Evolutionary conservation across 2,329 filamentous ascomycete species (phyloP).

Genomic region (Madurella fahalii): DNA sequence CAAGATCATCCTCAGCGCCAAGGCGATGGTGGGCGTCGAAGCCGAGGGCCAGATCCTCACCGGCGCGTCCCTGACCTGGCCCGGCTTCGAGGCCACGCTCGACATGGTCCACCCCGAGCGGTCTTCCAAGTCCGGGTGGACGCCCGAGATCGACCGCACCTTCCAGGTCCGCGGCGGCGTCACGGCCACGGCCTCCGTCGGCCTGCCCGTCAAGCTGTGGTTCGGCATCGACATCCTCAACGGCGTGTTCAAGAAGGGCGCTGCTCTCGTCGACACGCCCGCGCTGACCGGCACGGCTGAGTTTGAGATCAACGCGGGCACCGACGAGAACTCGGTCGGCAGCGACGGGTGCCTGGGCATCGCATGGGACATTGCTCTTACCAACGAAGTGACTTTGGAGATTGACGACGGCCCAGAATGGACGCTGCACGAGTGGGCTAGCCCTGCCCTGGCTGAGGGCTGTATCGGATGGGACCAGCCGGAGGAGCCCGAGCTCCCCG

Average conservation of each 20-base stretch:
- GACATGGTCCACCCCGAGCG: not conserved
- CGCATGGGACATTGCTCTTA: constrained; percentile 3
- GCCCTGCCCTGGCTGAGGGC: constrained; percentile 7
- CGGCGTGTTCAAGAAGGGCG: constrained; percentile 5
- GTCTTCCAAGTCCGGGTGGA: not conserved
- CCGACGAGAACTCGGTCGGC: constrained; percentile 1
- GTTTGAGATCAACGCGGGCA: constrained; percentile 3
- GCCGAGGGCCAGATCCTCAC: constrained; percentile 8
- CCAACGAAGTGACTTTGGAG: constrained; percentile 8
- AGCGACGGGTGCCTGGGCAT: constrained; percentile 4
- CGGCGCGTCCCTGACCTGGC: constrained; percentile 6
- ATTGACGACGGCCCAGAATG: constrained; percentile 1
- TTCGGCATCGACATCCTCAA: constrained; percentile 9
- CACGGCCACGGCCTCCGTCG: constrained; percentile 4
- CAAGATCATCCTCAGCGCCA: not conserved
- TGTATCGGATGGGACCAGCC: not conserved
- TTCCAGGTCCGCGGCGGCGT: constrained; percentile 6
- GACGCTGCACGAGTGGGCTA: constrained; percentile 1
- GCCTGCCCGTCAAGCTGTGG: constrained; percentile 5
- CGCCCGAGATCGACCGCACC: constrained; percentile 1
- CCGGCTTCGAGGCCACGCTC: constrained; percentile 1
- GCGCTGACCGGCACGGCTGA: not conserved
- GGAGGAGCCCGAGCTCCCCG: not conserved
- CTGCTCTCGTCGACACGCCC: constrained; percentile 4
- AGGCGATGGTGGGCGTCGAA: not conserved